These are phyloP conservation scores for Kwoniella shandongensis DNA, from an alignment of 768 basidiomycete genomes.

Conservation along the genomic window DNA sequence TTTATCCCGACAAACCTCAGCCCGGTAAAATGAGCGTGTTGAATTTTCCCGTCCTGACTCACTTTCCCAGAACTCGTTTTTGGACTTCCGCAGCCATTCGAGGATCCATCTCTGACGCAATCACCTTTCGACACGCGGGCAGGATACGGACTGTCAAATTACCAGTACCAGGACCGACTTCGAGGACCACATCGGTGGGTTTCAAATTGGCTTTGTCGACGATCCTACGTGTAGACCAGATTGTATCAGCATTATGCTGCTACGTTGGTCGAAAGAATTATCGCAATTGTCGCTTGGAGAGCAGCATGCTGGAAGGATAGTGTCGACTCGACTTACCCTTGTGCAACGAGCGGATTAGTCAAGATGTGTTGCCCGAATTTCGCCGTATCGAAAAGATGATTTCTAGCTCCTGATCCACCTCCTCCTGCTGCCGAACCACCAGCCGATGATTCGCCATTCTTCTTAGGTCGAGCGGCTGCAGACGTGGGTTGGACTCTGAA, in stretches of 20 bases:
- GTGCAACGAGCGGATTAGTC: slow-evolving; percentile 86
- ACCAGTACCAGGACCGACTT: slow-evolving; percentile 96
- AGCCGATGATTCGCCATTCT: slow-evolving; percentile 37
- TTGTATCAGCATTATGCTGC: background rate
- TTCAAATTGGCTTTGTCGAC: slow-evolving; percentile 76
- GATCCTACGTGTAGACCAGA: slow-evolving; percentile 55
- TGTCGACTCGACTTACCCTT: slow-evolving; percentile 66
- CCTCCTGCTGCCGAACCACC: slow-evolving; percentile 13
- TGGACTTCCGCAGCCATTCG: slow-evolving; percentile 97
- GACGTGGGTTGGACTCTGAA: slow-evolving; percentile 35
- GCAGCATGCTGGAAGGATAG: no score
- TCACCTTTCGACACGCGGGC: slow-evolving; percentile 87
- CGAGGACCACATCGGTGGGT: slow-evolving; percentile 91
- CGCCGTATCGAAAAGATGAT: slow-evolving; percentile 69
- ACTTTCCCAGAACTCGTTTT: slow-evolving; percentile 98
- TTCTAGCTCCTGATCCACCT: slow-evolving; percentile 39
- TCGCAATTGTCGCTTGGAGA: no score
- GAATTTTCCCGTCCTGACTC: slow-evolving; percentile 54
- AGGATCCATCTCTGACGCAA: slow-evolving; percentile 89
- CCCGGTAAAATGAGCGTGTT: background rate
- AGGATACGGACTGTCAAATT: slow-evolving; percentile 92
- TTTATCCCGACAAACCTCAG: no score
- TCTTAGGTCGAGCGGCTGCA: slow-evolving; percentile 39
- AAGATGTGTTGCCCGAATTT: slow-evolving; percentile 97
- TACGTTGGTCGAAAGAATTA: no score